These are phyloP conservation scores for Clavispora phyllophila DNA, from an alignment of 805 yeast species.

Conservation along the genomic window DNA sequence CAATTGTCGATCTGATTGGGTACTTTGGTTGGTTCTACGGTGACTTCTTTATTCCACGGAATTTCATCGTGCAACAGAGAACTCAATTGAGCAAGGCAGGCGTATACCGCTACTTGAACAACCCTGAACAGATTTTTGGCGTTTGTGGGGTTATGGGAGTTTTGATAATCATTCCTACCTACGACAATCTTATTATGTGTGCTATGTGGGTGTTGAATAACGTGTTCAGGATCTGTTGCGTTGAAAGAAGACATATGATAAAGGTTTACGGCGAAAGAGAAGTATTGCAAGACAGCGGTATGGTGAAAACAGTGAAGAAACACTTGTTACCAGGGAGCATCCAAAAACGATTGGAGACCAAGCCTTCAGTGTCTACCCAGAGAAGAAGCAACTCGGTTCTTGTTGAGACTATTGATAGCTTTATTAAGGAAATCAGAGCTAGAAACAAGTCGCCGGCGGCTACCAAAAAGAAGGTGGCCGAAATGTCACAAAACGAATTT, in stretches of 20 bases:
- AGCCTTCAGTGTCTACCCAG: neutral
- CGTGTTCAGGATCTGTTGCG: conserved; percentile 62
- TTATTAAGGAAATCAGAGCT: conserved; percentile 35
- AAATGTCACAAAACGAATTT: conserved; percentile 35
- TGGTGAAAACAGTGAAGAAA: conserved; percentile 38
- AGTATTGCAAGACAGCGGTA: conserved; percentile 51
- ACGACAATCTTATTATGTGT: conserved; percentile 48
- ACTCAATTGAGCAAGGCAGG: conserved; percentile 67
- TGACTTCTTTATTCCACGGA: conserved; percentile 66
- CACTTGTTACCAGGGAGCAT: conserved; percentile 38
- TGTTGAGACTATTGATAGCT: conserved; percentile 43
- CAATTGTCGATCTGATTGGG: conserved; percentile 67
- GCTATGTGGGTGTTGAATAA: conserved; percentile 58
- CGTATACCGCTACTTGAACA: conserved; percentile 73
- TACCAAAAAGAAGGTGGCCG: conserved; percentile 32
- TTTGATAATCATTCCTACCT: conserved; percentile 51
- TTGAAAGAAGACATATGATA: conserved; percentile 75
- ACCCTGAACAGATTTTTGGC: conserved; percentile 77
- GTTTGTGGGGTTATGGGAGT: conserved; percentile 79
- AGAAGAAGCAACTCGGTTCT: conserved; percentile 31
- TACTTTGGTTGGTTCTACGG: conserved; percentile 91
- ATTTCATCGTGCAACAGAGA: conserved; percentile 29
- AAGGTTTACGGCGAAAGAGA: conserved; percentile 65
- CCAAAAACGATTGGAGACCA: conserved; percentile 22
- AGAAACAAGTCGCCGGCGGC: conserved; percentile 17